phyloP scores from a whole-genome alignment of 1,284 basidiomycete species.

The Mycena citricolor region DNA sequence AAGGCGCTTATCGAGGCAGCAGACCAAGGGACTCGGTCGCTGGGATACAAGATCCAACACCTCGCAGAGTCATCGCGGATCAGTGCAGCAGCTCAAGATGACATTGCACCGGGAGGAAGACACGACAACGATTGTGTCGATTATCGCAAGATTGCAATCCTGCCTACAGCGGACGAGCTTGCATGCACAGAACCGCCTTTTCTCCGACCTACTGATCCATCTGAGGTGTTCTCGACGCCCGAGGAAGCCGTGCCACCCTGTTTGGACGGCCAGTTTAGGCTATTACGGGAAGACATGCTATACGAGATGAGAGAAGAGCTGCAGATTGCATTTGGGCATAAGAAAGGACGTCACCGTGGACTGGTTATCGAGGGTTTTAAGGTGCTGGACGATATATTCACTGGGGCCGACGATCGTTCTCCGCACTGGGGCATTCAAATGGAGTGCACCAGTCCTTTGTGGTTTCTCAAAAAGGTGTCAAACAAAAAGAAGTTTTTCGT shows the following conservation, averaged over 20 bases:
- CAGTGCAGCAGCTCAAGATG: constrained; percentile 23
- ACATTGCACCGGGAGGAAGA: constrained; percentile 51
- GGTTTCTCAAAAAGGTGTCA: constrained; percentile 38
- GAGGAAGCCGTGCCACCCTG: constrained; percentile 40
- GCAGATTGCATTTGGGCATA: constrained; percentile 42
- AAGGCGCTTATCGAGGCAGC: constrained; percentile 37
- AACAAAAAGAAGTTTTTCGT: constrained; percentile 36
- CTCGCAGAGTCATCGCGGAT: constrained; percentile 34
- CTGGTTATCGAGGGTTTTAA: constrained; percentile 41
- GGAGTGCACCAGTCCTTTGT: constrained; percentile 42
- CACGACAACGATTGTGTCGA: constrained; percentile 66
- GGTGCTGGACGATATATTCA: constrained; percentile 36
- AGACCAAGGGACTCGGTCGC: constrained; percentile 31
- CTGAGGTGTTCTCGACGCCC: constrained; percentile 43
- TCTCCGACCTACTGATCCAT: constrained; percentile 33
- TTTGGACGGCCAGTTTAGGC: constrained; percentile 64
- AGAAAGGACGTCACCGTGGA: constrained; percentile 46
- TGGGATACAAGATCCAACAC: constrained; percentile 45
- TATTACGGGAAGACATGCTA: constrained; percentile 66
- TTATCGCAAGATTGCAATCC: constrained; percentile 55
- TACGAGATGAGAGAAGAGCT: constrained; percentile 63
- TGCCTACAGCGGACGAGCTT: constrained; percentile 61
- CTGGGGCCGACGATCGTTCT: constrained; percentile 34
- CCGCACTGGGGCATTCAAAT: constrained; percentile 49
- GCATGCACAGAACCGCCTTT: constrained; percentile 45